Evolutionary conservation across 2,329 filamentous ascomycete genomes (phyloP).

Genomic region (Botrytis tulipae): DNA sequence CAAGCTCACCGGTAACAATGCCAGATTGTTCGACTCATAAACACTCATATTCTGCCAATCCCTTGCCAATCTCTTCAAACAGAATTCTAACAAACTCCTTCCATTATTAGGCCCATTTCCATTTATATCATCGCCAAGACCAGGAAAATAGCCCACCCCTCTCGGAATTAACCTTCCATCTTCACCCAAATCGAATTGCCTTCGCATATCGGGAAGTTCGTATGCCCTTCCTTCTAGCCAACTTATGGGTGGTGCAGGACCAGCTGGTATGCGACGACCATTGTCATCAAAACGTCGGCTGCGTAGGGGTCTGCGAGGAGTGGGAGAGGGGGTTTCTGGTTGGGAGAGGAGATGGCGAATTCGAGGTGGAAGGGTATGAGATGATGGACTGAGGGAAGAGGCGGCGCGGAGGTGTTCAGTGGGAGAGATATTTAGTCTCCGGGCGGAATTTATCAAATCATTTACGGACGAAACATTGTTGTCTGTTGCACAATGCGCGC

Average conservation of each 20-base stretch:
- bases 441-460: conserved; percentile 57
- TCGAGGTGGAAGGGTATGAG: conserved; percentile 57
- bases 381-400: conserved; percentile 23
- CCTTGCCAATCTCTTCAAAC: conserved; percentile 49
- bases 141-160: conserved; percentile 41
- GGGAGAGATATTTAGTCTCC: conserved; percentile 44
- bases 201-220: conserved; percentile 26
- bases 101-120: background rate
- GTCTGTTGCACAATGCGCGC: conserved; percentile 3
- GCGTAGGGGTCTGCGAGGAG: conserved; percentile 39
- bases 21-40: conserved; percentile 58
- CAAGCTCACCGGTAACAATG: conserved; percentile 53
- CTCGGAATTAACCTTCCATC: conserved; percentile 36
- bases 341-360: conserved; percentile 59
- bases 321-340: conserved; percentile 52
- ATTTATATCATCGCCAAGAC: conserved; percentile 34
- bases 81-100: conserved; percentile 47
- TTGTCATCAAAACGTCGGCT: conserved; percentile 46
- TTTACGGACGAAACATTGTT: conserved; percentile 49
- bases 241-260: conserved; percentile 58
- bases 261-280: conserved; percentile 54
- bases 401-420: conserved; percentile 28
- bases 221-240: conserved; percentile 47
- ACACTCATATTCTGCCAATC: conserved; percentile 56
- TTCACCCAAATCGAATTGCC: background rate